Percentiles rank a stretch among this genome's conserved stretches.
Evolutionary conservation across 2,329 filamentous ascomycete species (phyloP).

Genomic region (Fusarium luffae): DNA sequence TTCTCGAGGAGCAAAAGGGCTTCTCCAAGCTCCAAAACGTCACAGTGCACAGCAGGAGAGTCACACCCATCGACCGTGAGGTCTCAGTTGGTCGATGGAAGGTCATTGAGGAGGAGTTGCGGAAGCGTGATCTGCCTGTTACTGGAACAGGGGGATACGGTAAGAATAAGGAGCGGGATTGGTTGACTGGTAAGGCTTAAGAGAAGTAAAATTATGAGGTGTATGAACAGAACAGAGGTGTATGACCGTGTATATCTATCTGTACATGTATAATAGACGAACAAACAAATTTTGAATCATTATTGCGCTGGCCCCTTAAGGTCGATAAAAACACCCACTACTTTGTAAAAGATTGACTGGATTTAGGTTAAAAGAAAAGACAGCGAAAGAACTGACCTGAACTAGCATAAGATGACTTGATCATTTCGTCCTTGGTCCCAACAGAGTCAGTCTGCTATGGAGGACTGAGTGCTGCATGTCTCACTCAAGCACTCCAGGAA

Average conservation of each 20-base stretch:
- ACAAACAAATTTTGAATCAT: slow-evolving; percentile 38
- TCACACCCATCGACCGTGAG: slow-evolving; percentile 79
- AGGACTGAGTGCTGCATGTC: neutral
- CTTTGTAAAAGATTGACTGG: too few relatives aligned
- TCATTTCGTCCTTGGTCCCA: neutral
- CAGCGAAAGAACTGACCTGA: neutral
- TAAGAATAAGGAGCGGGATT: slow-evolving; percentile 58
- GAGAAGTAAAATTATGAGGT: slow-evolving; percentile 5
- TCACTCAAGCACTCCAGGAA: neutral
- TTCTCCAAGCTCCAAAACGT: slow-evolving; percentile 74
- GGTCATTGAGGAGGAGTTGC: slow-evolving; percentile 78
- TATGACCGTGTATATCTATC: slow-evolving; percentile 47
- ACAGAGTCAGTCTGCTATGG: neutral
- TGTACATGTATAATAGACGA: slow-evolving; percentile 49
- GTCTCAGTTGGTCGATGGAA: slow-evolving; percentile 80
- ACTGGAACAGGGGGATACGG: slow-evolving; percentile 57
- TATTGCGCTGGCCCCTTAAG: neutral
- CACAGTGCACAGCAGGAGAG: slow-evolving; percentile 69
- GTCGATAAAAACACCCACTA: too few relatives aligned
- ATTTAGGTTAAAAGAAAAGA: too few relatives aligned
- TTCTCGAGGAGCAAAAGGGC: slow-evolving; percentile 60
- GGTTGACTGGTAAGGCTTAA: slow-evolving; percentile 55
- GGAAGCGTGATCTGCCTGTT: slow-evolving; percentile 69
- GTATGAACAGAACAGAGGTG: slow-evolving; percentile 29
- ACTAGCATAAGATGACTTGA: neutral